phyloP scores from a whole-genome alignment of 1,284 basidiomycete species.

The Phenoliferia sp. region DNA sequence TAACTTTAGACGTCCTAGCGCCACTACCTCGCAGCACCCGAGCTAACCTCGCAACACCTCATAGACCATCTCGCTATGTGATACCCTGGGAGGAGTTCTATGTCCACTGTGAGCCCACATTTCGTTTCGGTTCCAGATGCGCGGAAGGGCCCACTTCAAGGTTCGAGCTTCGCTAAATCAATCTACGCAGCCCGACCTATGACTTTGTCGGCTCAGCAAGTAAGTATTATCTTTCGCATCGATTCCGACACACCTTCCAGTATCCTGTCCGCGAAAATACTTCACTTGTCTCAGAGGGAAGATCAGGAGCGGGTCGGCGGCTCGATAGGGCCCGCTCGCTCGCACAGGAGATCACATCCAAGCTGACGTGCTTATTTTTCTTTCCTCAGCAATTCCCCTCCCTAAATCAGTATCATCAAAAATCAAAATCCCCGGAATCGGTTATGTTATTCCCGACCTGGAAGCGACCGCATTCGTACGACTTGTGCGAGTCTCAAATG shows the following conservation, averaged over 20 bases:
- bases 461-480: conserved; percentile 57
- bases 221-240: conserved; percentile 4
- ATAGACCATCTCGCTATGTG: conserved; percentile 60
- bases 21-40: neutral
- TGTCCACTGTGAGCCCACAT: conserved; percentile 60
- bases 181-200: conserved; percentile 55
- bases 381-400: conserved; percentile 22
- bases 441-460: conserved; percentile 82
- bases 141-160: neutral
- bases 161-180: neutral
- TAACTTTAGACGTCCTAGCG: neutral
- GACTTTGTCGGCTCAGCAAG: conserved; percentile 63
- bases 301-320: neutral
- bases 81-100: conserved; percentile 65
- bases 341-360: neutral
- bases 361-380: neutral
- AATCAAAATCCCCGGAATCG: conserved; percentile 65
- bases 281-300: neutral
- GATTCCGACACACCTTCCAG: neutral
- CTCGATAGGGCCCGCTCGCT: neutral
- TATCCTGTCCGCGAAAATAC: neutral
- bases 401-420: conserved; percentile 37
- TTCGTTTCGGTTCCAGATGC: neutral
- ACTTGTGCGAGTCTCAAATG: conserved; percentile 62
- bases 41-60: conserved; percentile 41